phyloP scores from a whole-genome alignment of 345 rosid genomes.

The Conringia planisiliqua region DNA sequence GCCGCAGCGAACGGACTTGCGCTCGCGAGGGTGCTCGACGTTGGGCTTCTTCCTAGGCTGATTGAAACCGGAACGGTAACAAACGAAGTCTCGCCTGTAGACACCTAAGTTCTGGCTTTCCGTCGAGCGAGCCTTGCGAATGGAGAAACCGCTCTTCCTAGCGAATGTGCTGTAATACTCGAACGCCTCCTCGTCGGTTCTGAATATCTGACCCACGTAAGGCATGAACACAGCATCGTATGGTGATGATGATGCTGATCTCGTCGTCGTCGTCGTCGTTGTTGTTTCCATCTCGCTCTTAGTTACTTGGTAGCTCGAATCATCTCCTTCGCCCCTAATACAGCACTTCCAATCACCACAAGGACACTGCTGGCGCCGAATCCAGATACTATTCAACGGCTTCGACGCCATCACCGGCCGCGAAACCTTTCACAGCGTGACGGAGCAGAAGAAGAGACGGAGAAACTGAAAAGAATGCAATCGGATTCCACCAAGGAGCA shows the following conservation, averaged over 20 bases:
- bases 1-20: constrained; percentile 90
- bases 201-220: constrained; percentile 84
- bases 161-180: constrained; percentile 83
- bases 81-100: constrained; percentile 88
- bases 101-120: constrained; percentile 85
- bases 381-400: constrained; percentile 74
- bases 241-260: constrained; percentile 39
- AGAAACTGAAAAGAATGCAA: too few relatives aligned
- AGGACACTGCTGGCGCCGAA: constrained; percentile 84
- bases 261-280: not conserved
- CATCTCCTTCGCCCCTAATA: constrained; percentile 63
- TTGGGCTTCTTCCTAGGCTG: constrained; percentile 87
- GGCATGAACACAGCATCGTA: constrained; percentile 61
- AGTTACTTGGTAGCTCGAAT: constrained; percentile 42
- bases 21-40: constrained; percentile 90
- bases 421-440: too few relatives aligned
- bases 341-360: constrained; percentile 98
- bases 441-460: too few relatives aligned
- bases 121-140: constrained; percentile 86
- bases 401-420: constrained; percentile 46
- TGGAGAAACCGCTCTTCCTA: constrained; percentile 81
- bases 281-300: constrained; percentile 44
- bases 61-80: constrained; percentile 91
- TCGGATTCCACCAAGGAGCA: too few relatives aligned
- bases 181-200: constrained; percentile 77